Evolutionary conservation across 1,139 yeast species (phyloP).

Genomic region (Arxiozyma heterogenica): DNA sequence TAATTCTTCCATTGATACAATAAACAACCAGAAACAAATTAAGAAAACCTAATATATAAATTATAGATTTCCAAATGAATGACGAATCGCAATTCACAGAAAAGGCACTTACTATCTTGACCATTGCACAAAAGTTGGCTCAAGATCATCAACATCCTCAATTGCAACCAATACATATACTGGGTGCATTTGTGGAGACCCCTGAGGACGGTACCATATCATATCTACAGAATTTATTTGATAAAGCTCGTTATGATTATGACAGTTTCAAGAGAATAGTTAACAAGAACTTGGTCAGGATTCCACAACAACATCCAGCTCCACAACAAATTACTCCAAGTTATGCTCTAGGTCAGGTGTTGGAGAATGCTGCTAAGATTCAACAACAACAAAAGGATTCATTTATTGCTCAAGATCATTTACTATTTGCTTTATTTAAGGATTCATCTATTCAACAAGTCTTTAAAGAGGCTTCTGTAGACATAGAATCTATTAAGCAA

Average conservation of each 20-base stretch:
- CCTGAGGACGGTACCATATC: slow-evolving; percentile 52
- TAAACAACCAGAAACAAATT: neutral
- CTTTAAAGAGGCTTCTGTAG: slow-evolving; percentile 67
- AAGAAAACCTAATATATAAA: neutral
- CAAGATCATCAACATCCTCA: slow-evolving; percentile 78
- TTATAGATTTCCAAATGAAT: slow-evolving; percentile 25
- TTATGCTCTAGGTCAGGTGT: slow-evolving; percentile 59
- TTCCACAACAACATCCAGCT: slow-evolving; percentile 84
- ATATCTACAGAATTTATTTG: slow-evolving; percentile 76
- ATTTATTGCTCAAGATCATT: slow-evolving; percentile 89
- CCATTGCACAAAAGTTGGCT: slow-evolving; percentile 73
- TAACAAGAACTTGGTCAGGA: slow-evolving; percentile 69
- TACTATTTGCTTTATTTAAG: slow-evolving; percentile 73
- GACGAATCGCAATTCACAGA: slow-evolving; percentile 81
- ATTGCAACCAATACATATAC: slow-evolving; percentile 72
- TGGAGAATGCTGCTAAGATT: slow-evolving; percentile 62
- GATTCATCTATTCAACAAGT: slow-evolving; percentile 62
- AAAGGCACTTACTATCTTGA: slow-evolving; percentile 75
- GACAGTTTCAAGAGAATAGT: slow-evolving; percentile 67
- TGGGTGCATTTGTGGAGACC: slow-evolving; percentile 85
- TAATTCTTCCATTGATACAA: too few relatives aligned
- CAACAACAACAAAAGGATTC: slow-evolving; percentile 84
- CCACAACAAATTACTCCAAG: slow-evolving; percentile 67
- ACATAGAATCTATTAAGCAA: slow-evolving; percentile 60
- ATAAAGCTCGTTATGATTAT: slow-evolving; percentile 87